These are phyloP conservation scores for Linnemannia schmuckeri DNA, from an alignment of 192 early-diverging fungal species.

Conservation along the genomic window DNA sequence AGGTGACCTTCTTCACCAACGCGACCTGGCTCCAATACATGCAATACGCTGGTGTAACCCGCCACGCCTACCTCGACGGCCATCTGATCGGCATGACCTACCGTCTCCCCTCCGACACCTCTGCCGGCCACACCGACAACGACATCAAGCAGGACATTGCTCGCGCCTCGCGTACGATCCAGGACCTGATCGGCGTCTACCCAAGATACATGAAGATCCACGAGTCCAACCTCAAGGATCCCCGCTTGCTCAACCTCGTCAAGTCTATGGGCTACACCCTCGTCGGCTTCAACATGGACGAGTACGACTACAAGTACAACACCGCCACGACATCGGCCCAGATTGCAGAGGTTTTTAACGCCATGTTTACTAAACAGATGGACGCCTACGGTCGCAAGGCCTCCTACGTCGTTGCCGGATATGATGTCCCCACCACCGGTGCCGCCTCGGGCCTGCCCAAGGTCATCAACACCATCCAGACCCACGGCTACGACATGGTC, in stretches of 20 bases:
- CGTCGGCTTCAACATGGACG: conserved; percentile 59
- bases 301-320: conserved; percentile 59
- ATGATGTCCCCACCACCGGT: conserved; percentile 62
- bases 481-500: conserved; percentile 61
- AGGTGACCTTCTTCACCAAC: conserved; percentile 62
- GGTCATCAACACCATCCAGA: conserved; percentile 55
- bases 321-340: conserved; percentile 30
- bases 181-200: conserved; percentile 60
- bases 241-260: conserved; percentile 46
- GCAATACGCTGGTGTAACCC: conserved; percentile 62
- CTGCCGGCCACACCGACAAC: conserved; percentile 42
- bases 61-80: conserved; percentile 62
- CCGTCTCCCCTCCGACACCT: conserved; percentile 56
- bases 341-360: conserved; percentile 54
- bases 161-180: conserved; percentile 55
- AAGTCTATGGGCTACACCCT: conserved; percentile 53
- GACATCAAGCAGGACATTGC: conserved; percentile 53
- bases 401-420: conserved; percentile 57
- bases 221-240: conserved; percentile 52
- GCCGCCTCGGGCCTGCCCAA: conserved; percentile 55
- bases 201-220: conserved; percentile 60
- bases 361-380: conserved; percentile 53
- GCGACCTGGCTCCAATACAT: conserved; percentile 63
- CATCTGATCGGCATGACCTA: conserved; percentile 66
- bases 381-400: conserved; percentile 61